A percentile compares a stretch with the other conserved stretches of the same genome.
Evolutionary conservation across 2,329 filamentous ascomycete species (phyloP).

Genomic region (Aaosphaeria pasadenensis): DNA sequence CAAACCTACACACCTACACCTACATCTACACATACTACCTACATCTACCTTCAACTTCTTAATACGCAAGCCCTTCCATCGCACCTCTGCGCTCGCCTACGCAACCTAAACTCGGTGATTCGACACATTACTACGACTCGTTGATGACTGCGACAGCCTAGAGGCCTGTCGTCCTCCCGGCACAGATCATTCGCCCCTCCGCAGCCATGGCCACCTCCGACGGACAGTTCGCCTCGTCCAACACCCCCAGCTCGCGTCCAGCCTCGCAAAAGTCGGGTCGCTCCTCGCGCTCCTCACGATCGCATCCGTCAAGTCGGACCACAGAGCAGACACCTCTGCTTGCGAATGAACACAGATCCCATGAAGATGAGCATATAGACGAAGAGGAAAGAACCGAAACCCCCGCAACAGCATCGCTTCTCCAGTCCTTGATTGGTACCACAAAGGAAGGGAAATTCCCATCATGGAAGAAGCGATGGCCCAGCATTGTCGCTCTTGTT

Average conservation of each 20-base stretch:
- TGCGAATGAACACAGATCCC: slow-evolving; percentile 19
- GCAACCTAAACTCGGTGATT: not conserved
- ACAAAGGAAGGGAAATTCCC: slow-evolving; percentile 22
- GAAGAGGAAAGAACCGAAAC: slow-evolving; percentile 21
- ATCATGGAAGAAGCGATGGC: slow-evolving; percentile 60
- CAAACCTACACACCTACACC: slow-evolving; percentile 1
- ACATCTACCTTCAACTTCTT: not conserved
- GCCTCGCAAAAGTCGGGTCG: slow-evolving; percentile 34
- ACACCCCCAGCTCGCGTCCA: slow-evolving; percentile 35
- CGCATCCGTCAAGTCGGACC: slow-evolving; percentile 27
- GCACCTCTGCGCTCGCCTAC: not conserved
- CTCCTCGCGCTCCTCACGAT: slow-evolving; percentile 30
- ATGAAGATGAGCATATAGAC: slow-evolving; percentile 18
- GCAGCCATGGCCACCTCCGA: slow-evolving; percentile 33
- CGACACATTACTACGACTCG: not conserved
- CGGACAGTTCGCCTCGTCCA: slow-evolving; percentile 34
- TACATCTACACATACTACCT: slow-evolving; percentile 3
- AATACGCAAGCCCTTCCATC: not conserved
- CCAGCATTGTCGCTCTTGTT: slow-evolving; percentile 71
- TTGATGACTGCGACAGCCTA: not conserved
- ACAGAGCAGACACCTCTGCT: slow-evolving; percentile 43
- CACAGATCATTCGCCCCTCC: slow-evolving; percentile 1
- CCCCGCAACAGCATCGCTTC: slow-evolving; percentile 34
- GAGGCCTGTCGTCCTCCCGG: not conserved
- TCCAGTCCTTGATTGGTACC: slow-evolving; percentile 28